Base-by-base conservation (phyloP, 345 rosid genomes). In the Turritis glabra region DNA sequence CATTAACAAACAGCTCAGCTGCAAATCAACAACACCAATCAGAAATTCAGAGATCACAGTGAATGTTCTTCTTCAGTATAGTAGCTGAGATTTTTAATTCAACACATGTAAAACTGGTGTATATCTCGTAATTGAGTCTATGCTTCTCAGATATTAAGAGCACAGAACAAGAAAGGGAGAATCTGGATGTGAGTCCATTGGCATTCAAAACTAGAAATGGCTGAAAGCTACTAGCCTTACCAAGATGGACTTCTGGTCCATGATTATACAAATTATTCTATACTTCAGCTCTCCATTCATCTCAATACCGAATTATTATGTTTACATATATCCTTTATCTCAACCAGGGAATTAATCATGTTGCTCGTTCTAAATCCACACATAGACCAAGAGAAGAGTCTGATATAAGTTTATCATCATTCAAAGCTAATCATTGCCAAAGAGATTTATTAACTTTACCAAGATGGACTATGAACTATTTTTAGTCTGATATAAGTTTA, bases 1-100 rank as follows among this genome's bases (percentile, higher is more conserved):
- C 98, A 64, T 96, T 90, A 58, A 96, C 98, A 83, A 87, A 85
- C 77, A 96, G 61, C 74, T 96, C 97, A 71, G 96, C 99, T 96
- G 87, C 85, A 88, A 74, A 10, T n/a, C 75, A 68, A 17, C 10
- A 19, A 55, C 25, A 60, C 8, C 6, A 6, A 68, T 46, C 30
- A 61, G 18, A 25, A 52, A 27, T 11, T 26, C 61, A 32, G n/a
- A 33, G 9, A 76, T 15, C 21, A 37, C 5, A 5, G 27, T 55
- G 23, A 64, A n/a, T 43, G 21, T 56, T 64, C 70, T 56, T 64
- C 70, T 74, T 55, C 6, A n/a, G 37, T 18, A 54, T 9, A 43
- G 11, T 29, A n/a, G n/a, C n/a, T 21, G 14, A 2, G 19, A 32
- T 32, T 32, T 32, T 32, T 32, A 12, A 15, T 11, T 43, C 57